Percentiles rank a stretch among this genome's conserved stretches.
Evolutionary conservation across 2,329 filamentous ascomycete species (phyloP).

Genomic region (Exophiala sideris): DNA sequence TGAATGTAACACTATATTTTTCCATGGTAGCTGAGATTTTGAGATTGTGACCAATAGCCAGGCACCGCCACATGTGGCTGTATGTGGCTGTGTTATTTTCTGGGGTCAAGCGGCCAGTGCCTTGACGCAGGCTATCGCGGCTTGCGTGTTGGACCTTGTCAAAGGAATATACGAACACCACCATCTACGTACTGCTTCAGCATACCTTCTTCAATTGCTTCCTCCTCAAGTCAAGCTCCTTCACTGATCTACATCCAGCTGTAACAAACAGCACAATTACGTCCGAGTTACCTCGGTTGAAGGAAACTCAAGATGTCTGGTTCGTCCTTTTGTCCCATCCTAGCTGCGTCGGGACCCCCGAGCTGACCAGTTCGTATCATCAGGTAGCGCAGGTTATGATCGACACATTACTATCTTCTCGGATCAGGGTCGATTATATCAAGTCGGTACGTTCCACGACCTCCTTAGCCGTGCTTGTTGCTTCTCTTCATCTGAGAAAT

Average conservation of each 20-base stretch:
- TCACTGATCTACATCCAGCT: conserved; percentile 2
- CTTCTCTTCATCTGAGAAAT: not conserved
- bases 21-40: too few relatives aligned
- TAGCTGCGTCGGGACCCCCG: conserved; percentile 25
- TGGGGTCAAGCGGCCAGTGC: too few relatives aligned
- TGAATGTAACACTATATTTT: too few relatives aligned
- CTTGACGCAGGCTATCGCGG: not conserved
- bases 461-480: not conserved
- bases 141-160: not conserved
- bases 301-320: conserved; percentile 41
- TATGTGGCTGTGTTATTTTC: too few relatives aligned
- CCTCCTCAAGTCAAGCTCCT: conserved; percentile 8
- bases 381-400: conserved; percentile 87
- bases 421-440: conserved; percentile 94
- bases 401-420: conserved; percentile 99
- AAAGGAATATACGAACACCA: not conserved
- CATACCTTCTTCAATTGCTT: not conserved
- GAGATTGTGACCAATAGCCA: too few relatives aligned
- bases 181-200: not conserved
- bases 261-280: conserved; percentile 13
- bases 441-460: conserved; percentile 77
- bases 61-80: too few relatives aligned
- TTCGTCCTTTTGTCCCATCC: conserved; percentile 30
- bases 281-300: conserved; percentile 16
- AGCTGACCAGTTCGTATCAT: conserved; percentile 29